Evolutionary conservation across 345 rosid species (phyloP).

Genomic region (Eucalyptus decipiens): DNA sequence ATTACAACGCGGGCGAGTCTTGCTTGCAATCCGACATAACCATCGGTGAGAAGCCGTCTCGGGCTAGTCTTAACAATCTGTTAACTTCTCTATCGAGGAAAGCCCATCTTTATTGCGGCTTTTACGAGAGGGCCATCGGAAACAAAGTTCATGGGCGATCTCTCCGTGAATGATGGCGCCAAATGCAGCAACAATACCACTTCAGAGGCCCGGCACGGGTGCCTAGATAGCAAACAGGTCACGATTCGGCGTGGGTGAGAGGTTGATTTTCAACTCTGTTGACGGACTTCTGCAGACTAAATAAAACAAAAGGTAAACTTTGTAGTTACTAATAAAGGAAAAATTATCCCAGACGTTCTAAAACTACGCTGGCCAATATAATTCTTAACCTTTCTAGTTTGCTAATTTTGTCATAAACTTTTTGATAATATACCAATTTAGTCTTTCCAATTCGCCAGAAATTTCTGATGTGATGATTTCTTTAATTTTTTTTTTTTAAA

Average conservation of each 20-base stretch:
- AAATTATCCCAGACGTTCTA: too few relatives aligned
- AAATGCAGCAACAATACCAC: background rate
- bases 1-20: background rate
- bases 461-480: too few relatives aligned
- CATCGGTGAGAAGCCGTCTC: background rate
- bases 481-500: too few relatives aligned
- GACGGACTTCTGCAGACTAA: background rate
- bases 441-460: fast-evolving
- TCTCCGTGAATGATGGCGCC: background rate
- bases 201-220: background rate
- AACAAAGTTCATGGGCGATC: background rate
- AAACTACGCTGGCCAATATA: too few relatives aligned
- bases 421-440: too few relatives aligned
- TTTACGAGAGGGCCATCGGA: background rate
- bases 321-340: background rate
- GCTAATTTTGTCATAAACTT: too few relatives aligned
- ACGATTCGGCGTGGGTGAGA: background rate
- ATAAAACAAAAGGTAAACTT: background rate
- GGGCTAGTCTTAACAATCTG: background rate
- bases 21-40: background rate
- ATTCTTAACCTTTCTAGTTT: too few relatives aligned
- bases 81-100: background rate
- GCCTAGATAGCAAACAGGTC: background rate
- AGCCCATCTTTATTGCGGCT: background rate
- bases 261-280: background rate